Base-by-base conservation (phyloP, 2,329 filamentous ascomycete species). In the Raffaelea deltoideospora region DNA sequence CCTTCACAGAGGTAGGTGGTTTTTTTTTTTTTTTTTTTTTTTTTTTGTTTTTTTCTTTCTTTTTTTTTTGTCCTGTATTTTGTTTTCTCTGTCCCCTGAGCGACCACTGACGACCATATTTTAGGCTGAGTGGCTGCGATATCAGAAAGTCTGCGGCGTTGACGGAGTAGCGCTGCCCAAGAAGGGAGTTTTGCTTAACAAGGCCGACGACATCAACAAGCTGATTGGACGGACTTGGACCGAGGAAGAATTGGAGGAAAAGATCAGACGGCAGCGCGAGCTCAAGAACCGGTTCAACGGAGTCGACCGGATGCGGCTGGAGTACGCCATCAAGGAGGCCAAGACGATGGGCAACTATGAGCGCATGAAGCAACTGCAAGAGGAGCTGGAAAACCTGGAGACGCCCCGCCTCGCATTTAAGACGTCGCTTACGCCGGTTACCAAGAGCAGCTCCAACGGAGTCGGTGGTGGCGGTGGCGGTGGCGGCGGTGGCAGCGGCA, bases 161-260 rank as follows among this genome's bases (percentile, higher is more conserved):
- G 84, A 92, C 37, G 73, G 73, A 42, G 65, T 85, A 37, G 67
- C 76, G 36, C 56, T 90, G 18, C 84, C 88, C 5, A 85, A 77
- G n/a, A 79, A 76, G 45, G 66, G 73, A 14, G 67, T 66, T 38
- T 63, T 95, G 3, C 59, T 68, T 29, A 63, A 67, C 41, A 94
- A 94, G 57, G 75, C 86, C 26, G 69, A 76, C 39, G 80, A 86
- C 41, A 88, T 98, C 57, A 83, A 88, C 54, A 61, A 59, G 15
- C 65, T 96, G 21, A 70, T 92, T 47, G 77, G 79, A 48, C 83
- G 85, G 52, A 67, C 72, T 30, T 94, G 87, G 71, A 92, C 79
- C 4, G 80, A 86, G 41, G 72, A 73, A 23, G 86, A 94, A 53
- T 75, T 96, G 42, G 79, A 79, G 41, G 72, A 77, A 41, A 86